Evolutionary conservation across 345 rosid species (phyloP).

Genomic region (Tarenaya hassleriana): DNA sequence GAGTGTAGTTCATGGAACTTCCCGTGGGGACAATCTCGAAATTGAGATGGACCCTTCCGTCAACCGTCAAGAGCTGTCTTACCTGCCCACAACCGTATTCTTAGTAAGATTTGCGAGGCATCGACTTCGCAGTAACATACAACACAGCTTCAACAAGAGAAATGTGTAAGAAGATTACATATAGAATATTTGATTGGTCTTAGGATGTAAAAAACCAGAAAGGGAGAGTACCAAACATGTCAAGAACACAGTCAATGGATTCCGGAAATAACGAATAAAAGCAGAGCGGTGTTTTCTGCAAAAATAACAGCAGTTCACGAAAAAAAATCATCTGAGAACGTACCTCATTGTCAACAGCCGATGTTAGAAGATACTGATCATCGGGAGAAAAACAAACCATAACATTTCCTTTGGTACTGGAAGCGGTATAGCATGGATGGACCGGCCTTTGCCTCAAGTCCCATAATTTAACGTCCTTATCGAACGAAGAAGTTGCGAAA

Average conservation of each 20-base stretch:
- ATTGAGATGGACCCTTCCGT: slow-evolving; percentile 74
- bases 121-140: not conserved
- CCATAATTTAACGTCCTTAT: slow-evolving; percentile 86
- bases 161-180: not conserved
- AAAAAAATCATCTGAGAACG: slow-evolving; percentile 1
- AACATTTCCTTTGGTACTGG: slow-evolving; percentile 85
- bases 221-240: not conserved
- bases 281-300: not conserved
- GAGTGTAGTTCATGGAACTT: slow-evolving; percentile 82
- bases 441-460: slow-evolving; percentile 80
- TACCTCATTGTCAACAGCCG: slow-evolving; percentile 99
- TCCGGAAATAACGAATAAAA: not conserved
- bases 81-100: slow-evolving; percentile 45
- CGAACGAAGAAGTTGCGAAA: slow-evolving; percentile 96
- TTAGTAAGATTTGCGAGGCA: not conserved
- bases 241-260: too few species aligned
- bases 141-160: not conserved
- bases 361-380: slow-evolving; percentile 88
- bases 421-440: slow-evolving; percentile 67
- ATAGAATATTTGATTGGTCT: not conserved
- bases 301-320: too few species aligned
- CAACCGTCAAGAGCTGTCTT: slow-evolving; percentile 77
- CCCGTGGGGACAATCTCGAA: slow-evolving; percentile 69
- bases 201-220: not conserved
- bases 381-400: slow-evolving; percentile 99